Evolutionary conservation across 2,329 filamentous ascomycete species (phyloP), one percentile per base, ranked within the genome.

Genomic region (Fusarium miscanthi): DNA sequence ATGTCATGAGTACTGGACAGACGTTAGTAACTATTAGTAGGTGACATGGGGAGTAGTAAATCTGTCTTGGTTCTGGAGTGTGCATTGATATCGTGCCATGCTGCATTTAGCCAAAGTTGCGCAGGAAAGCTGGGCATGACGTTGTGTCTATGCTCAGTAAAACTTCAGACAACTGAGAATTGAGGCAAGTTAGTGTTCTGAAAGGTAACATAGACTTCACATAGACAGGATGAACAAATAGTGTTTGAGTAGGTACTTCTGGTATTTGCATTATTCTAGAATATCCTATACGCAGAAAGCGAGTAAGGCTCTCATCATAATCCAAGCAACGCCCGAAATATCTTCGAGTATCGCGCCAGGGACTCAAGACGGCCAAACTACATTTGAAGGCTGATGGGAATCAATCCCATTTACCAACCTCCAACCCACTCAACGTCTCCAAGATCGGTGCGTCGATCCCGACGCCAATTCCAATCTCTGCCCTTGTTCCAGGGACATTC

Each of bases 351-450:
- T 72, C 71, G 72, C 60, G 63, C 57, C 63, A 68, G 56, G 70
- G 70, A 71, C 63, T 46, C 67, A 63, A 57, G 66, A 73, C 69
- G 71, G 82, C 83, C 80, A 82, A 88, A 88, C 88, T 85, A 91
- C 88, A 90, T 90, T 88, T 89, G 89, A 81, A 85, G 80, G 81
- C 74, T 69, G 78, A 64, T 56, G 76, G 75, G 81, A 85, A 73
- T 83, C 81, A 79, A 82, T 82, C 76, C 91, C 90, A 17, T 73
- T 82, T 93, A 91, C 90, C 93, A 97, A 85, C 93, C 94, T 87
- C 94, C 94, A 90, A 97, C 94, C 92, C 95, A 97, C 90, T 97
- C 94, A 86, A 95, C 85, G 80, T 95, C 93, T 80, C 91, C 91
- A 81, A 93, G 88, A 84, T 92, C 91, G 79, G 87, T 82, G 76